These are phyloP conservation scores for Solanum arcanum DNA, from an alignment of 257 asterid species.

Conservation along the genomic window DNA sequence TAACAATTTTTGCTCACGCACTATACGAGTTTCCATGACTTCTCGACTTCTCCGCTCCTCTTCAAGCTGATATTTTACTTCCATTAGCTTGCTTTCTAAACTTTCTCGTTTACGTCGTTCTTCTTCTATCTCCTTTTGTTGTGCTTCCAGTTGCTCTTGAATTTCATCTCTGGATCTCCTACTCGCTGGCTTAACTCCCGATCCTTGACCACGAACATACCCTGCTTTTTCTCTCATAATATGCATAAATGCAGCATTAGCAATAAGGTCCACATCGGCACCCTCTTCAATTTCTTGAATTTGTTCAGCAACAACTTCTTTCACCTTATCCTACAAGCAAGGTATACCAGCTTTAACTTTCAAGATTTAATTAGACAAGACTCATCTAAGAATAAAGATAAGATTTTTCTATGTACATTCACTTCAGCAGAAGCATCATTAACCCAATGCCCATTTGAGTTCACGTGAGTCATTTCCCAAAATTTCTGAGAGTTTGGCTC, in stretches of 20 bases:
- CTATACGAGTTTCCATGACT: neutral
- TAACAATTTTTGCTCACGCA: neutral
- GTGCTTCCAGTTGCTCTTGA: neutral
- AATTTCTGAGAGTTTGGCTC: neutral
- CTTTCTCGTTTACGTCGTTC: neutral
- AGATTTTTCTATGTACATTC: neutral
- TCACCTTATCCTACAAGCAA: neutral
- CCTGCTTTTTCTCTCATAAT: neutral
- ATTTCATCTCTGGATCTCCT: neutral
- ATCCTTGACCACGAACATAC: neutral
- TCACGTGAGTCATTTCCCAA: neutral
- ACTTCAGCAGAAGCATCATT: neutral
- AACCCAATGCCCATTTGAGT: neutral
- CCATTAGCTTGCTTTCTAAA: neutral
- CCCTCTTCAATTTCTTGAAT: neutral
- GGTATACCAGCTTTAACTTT: neutral
- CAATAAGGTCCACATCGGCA: neutral
- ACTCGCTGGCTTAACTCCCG: neutral
- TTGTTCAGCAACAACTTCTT: neutral
- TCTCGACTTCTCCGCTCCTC: neutral
- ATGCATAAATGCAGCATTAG: neutral
- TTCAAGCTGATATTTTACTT: neutral
- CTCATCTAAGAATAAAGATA: neutral
- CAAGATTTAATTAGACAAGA: neutral
- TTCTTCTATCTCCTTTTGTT: neutral